Percentiles rank a stretch among this genome's conserved stretches.
Conservation (phyloP, 1,284 basidiomycete genomes). For the Schizophyllum commune region DNA sequence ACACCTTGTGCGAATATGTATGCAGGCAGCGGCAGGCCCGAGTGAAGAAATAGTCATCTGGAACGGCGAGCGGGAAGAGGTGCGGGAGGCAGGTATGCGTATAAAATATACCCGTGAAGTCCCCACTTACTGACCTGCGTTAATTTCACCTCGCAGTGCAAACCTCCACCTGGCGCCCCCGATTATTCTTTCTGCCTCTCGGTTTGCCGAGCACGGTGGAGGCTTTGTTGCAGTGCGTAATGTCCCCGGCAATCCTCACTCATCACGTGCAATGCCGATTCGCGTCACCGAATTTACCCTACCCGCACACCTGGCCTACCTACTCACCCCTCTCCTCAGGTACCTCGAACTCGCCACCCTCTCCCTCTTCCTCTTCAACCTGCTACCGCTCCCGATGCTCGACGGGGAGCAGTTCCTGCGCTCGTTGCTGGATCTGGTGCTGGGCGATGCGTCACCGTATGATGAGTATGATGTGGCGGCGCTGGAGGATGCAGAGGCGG, state of each 20-base stretch:
- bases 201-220: slow-evolving; percentile 29
- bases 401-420: slow-evolving; percentile 52
- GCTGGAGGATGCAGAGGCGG: slow-evolving; percentile 6
- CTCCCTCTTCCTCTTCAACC: slow-evolving; percentile 67
- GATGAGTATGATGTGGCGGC: slow-evolving; percentile 14
- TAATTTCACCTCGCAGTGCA: no score
- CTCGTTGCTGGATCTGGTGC: slow-evolving; percentile 27
- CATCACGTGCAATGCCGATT: no score
- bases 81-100: slow-evolving; percentile 58
- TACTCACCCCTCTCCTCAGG: slow-evolving; percentile 25
- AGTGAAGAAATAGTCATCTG: slow-evolving; percentile 43
- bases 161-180: slow-evolving; percentile 40
- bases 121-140: no score
- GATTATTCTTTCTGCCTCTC: slow-evolving; percentile 37
- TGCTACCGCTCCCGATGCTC: slow-evolving; percentile 54
- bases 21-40: slow-evolving; percentile 11
- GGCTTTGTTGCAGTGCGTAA: slow-evolving; percentile 44
- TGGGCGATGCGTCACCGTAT: slow-evolving; percentile 13
- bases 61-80: slow-evolving; percentile 60
- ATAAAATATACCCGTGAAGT: neutral
- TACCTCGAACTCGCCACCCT: slow-evolving; percentile 56
- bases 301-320: no score
- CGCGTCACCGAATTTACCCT: no score
- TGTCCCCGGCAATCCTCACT: no score
- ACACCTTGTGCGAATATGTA: slow-evolving; percentile 41